Conservation (phyloP, 2,329 filamentous ascomycete species). For the Talaromyces sp. region DNA sequence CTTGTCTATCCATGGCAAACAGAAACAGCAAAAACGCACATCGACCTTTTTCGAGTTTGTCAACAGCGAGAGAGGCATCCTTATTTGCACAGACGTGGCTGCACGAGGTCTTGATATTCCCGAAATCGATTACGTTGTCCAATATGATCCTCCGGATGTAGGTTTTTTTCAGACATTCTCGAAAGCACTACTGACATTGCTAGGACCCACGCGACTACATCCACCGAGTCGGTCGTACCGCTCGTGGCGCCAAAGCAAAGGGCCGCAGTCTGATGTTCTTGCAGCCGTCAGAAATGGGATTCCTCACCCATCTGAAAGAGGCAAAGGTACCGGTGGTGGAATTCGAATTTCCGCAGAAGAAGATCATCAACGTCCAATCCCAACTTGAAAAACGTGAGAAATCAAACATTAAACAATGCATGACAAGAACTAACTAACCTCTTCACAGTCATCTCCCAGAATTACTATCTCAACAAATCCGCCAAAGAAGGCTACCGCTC, state of each 20-base stretch:
- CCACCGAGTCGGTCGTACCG: constrained; percentile 92
- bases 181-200: not conserved
- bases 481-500: constrained; percentile 73
- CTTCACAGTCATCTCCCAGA: constrained; percentile 76
- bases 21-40: constrained; percentile 98
- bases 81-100: constrained; percentile 96
- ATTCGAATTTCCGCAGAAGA: constrained; percentile 89
- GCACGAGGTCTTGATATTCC: constrained; percentile 94
- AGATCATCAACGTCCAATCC: constrained; percentile 83
- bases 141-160: constrained; percentile 87
- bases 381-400: constrained; percentile 45
- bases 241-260: constrained; percentile 74
- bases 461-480: constrained; percentile 94
- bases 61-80: constrained; percentile 74
- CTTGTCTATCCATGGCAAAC: constrained; percentile 69
- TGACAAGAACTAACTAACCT: not conserved
- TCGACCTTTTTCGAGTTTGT: constrained; percentile 98
- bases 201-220: constrained; percentile 73
- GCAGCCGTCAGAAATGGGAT: constrained; percentile 85
- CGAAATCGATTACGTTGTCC: constrained; percentile 91
- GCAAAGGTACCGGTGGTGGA: constrained; percentile 90
- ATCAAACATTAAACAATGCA: not conserved
- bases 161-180: not conserved
- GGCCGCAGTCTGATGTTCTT: constrained; percentile 90
- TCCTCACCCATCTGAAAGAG: constrained; percentile 84